A percentile compares a stretch with the other conserved stretches of the same genome.
phyloP scores from a whole-genome alignment of 352 stramenopile genomes.

The Globisporangium cystogenes region DNA sequence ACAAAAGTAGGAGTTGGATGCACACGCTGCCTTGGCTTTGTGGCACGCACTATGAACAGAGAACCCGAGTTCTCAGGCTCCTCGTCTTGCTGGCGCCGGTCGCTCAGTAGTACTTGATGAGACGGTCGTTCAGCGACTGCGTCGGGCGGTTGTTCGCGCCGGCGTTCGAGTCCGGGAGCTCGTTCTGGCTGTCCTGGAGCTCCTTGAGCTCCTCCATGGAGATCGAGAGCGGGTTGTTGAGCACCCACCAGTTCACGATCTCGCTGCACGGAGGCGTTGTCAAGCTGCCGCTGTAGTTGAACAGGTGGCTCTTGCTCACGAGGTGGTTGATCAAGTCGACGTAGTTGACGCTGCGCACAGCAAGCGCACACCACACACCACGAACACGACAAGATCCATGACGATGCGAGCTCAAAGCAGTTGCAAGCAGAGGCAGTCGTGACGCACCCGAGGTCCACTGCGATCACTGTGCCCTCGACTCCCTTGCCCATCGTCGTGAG shows the following conservation, averaged over 20 bases:
- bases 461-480: constrained; percentile 12
- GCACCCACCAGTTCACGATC: constrained; percentile 61
- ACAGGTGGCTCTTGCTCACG: constrained; percentile 49
- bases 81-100: too few species aligned
- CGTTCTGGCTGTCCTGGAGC: constrained; percentile 23
- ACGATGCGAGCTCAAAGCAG: neutral
- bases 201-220: constrained; percentile 24
- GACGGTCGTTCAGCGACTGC: constrained; percentile 33
- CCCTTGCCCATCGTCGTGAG: constrained; percentile 33
- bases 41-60: too few species aligned
- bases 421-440: neutral
- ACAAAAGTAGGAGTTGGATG: too few species aligned
- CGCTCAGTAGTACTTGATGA: constrained; percentile 14
- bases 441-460: constrained; percentile 32
- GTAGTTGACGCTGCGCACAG: constrained; percentile 46
- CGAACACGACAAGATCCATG: neutral
- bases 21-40: too few species aligned
- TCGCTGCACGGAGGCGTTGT: constrained; percentile 50
- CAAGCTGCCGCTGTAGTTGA: constrained; percentile 66
- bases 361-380: too few species aligned
- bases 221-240: constrained; percentile 41
- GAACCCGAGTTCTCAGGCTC: too few species aligned
- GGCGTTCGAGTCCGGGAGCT: constrained; percentile 31
- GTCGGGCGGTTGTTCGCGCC: constrained; percentile 37
- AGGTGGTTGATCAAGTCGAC: constrained; percentile 43